Base-by-base conservation (phyloP, 2,329 filamentous ascomycete species). In the Fusarium abutilonis region DNA sequence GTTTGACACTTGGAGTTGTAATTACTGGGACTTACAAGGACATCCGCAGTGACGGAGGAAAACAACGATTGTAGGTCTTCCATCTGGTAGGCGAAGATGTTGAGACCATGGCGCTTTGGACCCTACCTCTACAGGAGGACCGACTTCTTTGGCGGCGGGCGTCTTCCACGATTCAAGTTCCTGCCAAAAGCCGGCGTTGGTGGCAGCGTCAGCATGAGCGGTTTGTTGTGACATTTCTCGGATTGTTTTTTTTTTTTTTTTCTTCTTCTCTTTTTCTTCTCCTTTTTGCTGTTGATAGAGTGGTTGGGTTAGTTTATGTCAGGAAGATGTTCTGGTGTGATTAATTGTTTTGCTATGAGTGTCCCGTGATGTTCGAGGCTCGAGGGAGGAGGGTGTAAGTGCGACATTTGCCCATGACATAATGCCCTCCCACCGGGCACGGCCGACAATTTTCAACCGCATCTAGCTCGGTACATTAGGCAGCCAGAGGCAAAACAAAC, bases 1-100 rank as follows among this genome's bases (percentile, higher is more conserved):
- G 36, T 26, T 34, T 23, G 13, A 31, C 55, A 28, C 11, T 26
- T 23, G 13, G 15, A 17, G n/a, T 13, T 23, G 13, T 29, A 28
- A 13, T 26, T 17, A 21, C 11, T 15, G 34, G 10, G 19, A 74
- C 82, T 71, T 82, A 89, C 89, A 91, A 10, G 89, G 89, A 76
- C 89, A 91, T 31, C 89, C 89, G 72, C 89, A 92, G 72, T 92
- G 89, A 31, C 89, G 81, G 6, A 92, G 79, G 69, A 92, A 92
- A 14, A 86, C 82, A 17, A 92, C 75, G 2, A 92, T 72, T 0
- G 83, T 84, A 1, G 86, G 85, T 66, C 83, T 86, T 21, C 77
- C 76, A 38, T 79, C 74, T 1, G 83, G 82, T n/a, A 89, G 74
- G 8, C 72, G 70, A 6, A 91, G 76, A 56, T 80, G 79, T 23